Evolutionary conservation across 2,329 filamentous ascomycete species (phyloP), one percentile per base, ranked within the genome.

Genomic region (Fusarium pseudoanthophilum): DNA sequence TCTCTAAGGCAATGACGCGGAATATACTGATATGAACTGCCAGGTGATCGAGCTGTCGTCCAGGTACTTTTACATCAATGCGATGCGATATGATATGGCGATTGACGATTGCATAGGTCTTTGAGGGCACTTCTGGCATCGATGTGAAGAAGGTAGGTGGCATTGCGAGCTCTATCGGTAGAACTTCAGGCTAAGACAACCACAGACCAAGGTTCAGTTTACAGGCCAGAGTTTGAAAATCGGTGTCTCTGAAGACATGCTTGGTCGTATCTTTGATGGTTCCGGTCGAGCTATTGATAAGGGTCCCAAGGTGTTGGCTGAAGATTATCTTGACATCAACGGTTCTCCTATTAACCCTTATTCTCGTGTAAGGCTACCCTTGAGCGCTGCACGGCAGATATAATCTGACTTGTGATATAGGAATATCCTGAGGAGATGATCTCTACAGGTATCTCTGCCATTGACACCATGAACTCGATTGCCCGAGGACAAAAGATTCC

Each of bases 351-450:
- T 99, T 86, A 99, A 99, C 87, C 96, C 96, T 71, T 98, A 96
- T 87, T 95, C 95, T 70, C 91, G 96, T 87, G 95, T 97, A 89
- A 79, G 90, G 80, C 62, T 56, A 28, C 37, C 20, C 24, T 18
- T 21, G 28, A 18, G 28, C 30, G 56, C 21, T 14, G n/a, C 21
- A 56, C 20, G 24, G 24, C 30, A 37, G 32, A 59, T 37, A 11
- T n/a, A 4, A 18, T 21, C 45, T 58, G 37, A 62, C 76, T 79
- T 61, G 69, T 9, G 42, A 40, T 46, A 30, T 74, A 97, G 94
- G 94, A 97, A 77, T 99, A 99, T 82, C 96, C 96, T 80, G 96
- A 99, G 87, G 97, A 99, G 86, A 99, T 99, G 95, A 98, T 99
- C 80, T 96, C 95, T 40, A 99, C 96, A 53, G 96, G 96, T 91